These are phyloP conservation scores for Abortiporus biennis DNA, from an alignment of 1,284 basidiomycete genomes.

Conservation along the genomic window DNA sequence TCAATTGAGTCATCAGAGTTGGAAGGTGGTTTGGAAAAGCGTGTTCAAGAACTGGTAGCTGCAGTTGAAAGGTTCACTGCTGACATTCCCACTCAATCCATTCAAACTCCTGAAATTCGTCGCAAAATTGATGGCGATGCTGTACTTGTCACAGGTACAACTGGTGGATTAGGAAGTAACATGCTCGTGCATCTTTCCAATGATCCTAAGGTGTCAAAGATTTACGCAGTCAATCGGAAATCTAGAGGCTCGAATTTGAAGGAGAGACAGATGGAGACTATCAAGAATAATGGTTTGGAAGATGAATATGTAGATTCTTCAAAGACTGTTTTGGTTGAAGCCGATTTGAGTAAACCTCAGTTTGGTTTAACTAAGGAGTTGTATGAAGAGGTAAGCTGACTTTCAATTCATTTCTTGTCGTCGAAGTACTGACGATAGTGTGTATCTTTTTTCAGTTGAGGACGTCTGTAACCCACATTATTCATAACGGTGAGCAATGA, in stretches of 20 bases:
- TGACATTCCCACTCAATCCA: slow-evolving; percentile 16
- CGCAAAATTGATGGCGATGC: slow-evolving; percentile 3
- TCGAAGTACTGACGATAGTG: neutral
- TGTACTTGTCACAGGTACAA: slow-evolving; percentile 12
- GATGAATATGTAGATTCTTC: neutral
- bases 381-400: slow-evolving; percentile 8
- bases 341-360: slow-evolving; percentile 5
- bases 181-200: slow-evolving; percentile 24
- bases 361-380: slow-evolving; percentile 6
- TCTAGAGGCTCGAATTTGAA: neutral
- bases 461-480: slow-evolving; percentile 10
- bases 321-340: slow-evolving; percentile 9
- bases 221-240: slow-evolving; percentile 11
- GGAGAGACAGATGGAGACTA: slow-evolving; percentile 4
- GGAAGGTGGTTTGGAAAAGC: too few species aligned
- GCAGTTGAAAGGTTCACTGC: slow-evolving; percentile 15
- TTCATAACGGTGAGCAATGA: slow-evolving; percentile 14
- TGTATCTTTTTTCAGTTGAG: slow-evolving; percentile 6
- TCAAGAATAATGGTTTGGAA: slow-evolving; percentile 6
- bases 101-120: neutral
- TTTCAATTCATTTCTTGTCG: neutral
- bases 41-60: slow-evolving; percentile 7
- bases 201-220: slow-evolving; percentile 33
- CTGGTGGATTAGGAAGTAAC: slow-evolving; percentile 10
- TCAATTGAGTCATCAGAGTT: too few species aligned